phyloP scores from a whole-genome alignment of 352 stramenopile species.

The Pythium utonaiense region DNA sequence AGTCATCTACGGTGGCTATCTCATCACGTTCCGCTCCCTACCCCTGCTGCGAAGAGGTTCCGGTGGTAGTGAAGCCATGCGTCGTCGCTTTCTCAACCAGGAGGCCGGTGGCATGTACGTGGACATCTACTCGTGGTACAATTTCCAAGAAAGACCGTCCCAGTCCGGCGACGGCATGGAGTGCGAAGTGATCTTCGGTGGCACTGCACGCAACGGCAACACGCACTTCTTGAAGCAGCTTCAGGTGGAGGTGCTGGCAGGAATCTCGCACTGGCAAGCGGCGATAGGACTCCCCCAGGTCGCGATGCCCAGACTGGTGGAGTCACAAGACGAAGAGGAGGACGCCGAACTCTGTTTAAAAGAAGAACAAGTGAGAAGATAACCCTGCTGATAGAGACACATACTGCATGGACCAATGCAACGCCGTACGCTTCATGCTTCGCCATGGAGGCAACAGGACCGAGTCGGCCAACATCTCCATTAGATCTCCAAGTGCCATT shows the following conservation, averaged over 20 bases:
- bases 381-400: no score
- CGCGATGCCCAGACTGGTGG: background rate
- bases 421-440: no score
- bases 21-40: conserved; percentile 69
- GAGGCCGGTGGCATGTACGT: conserved; percentile 51
- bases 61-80: conserved; percentile 20
- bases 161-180: conserved; percentile 20
- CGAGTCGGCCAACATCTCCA: no score
- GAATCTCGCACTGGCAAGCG: conserved; percentile 63
- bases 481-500: background rate
- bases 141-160: conserved; percentile 43
- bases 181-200: conserved; percentile 68
- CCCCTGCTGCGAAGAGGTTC: conserved; percentile 30
- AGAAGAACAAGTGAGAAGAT: no score
- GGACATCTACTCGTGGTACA: conserved; percentile 74
- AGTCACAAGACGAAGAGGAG: no score
- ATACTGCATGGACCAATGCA: no score
- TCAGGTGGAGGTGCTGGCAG: conserved; percentile 60
- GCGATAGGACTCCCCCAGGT: conserved; percentile 35
- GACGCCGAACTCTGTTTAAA: no score
- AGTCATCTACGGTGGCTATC: conserved; percentile 53
- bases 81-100: conserved; percentile 36
- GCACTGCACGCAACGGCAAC: conserved; percentile 44
- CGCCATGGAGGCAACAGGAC: no score
- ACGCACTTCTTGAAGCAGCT: conserved; percentile 58